phyloP scores from a whole-genome alignment of 495 filamentous ascomycete species.

The Aspergillus sclerotiicarbonarius region DNA sequence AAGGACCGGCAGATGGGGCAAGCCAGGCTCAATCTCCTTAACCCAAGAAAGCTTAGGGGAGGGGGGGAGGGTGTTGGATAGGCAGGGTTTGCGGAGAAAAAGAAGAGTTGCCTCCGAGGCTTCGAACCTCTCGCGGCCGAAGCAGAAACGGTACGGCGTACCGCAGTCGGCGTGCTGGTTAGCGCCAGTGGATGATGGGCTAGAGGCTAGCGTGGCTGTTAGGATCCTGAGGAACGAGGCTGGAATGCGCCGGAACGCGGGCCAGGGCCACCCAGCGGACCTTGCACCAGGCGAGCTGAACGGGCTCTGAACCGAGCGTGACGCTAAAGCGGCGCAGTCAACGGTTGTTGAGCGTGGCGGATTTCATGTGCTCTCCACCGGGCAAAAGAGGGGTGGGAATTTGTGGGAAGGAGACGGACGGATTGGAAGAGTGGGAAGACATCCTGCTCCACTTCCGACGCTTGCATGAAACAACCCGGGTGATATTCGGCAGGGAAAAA shows the following conservation, averaged over 20 bases:
- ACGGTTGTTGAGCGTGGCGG: constrained; percentile 16
- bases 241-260: constrained; percentile 15
- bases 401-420: background rate
- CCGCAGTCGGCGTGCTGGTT: background rate
- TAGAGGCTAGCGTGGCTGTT: background rate
- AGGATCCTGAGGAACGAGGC: constrained; percentile 4
- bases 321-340: constrained; percentile 22
- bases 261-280: constrained; percentile 23
- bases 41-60: constrained; percentile 1
- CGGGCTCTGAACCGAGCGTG: constrained; percentile 22
- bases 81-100: constrained; percentile 26
- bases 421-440: constrained; percentile 1
- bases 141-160: constrained; percentile 1
- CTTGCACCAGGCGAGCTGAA: constrained; percentile 21
- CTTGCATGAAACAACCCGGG: constrained; percentile 30
- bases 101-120: constrained; percentile 15
- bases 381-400: constrained; percentile 3
- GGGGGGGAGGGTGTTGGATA: constrained; percentile 12
- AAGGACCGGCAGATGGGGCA: background rate
- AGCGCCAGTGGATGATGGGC: background rate
- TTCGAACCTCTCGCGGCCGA: constrained; percentile 18
- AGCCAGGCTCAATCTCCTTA: background rate
- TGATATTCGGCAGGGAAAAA: constrained; percentile 16
- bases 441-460: constrained; percentile 18
- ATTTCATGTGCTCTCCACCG: constrained; percentile 12